Base-by-base conservation (phyloP, 345 rosid genomes). In the Kernera saxatilis region DNA sequence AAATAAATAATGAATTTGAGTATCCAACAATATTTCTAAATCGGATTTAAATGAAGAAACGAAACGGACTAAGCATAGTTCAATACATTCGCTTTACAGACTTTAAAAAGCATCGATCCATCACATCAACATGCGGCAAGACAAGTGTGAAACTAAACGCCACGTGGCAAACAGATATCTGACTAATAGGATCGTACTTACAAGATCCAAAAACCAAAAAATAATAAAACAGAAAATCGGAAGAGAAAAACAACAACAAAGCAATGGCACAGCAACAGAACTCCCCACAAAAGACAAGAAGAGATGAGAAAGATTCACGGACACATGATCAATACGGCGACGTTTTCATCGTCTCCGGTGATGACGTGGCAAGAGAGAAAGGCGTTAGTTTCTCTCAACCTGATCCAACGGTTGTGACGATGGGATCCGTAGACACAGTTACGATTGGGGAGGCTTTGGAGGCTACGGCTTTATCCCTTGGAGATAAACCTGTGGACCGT, bases 391-490 rank as follows among this genome's bases (percentile, higher is more conserved):
- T 81, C 11, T 6, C 83, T 8, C 79, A 71, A 15, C 27, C 68
- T 0, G 50, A 72, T 50, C 74, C 69, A 2, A 70, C 15, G 79
- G 55, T 21, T 46, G 4, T 25, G 7, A 15, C 46, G 40, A 27
- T 69, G 78, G 48, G 49, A 39, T 51, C 76, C 17, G 44, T 27
- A 2, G 76, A 72, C 8, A 73, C 77, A 9, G 55, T 79, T 22
- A 80, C 86, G 41, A 75, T 84, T 0, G 93, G 88, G 2, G 90
- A 85, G 63, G 88, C 86, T 15, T 59, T 84, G 48, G 90, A 85
- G 74, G 84, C 79, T 36, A 61, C 84, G 0, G 80, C 86, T 57
- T 56, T 74, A 3, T 55, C 82, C 0, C 75, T 74, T 0, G 86
- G 88, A 1, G 81, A 82, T 37, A 85, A 85, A 50, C 81, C 81